Evolutionary conservation across 441 rosid genomes (phyloP).

Genomic region (Pelargonium fulgidum): DNA sequence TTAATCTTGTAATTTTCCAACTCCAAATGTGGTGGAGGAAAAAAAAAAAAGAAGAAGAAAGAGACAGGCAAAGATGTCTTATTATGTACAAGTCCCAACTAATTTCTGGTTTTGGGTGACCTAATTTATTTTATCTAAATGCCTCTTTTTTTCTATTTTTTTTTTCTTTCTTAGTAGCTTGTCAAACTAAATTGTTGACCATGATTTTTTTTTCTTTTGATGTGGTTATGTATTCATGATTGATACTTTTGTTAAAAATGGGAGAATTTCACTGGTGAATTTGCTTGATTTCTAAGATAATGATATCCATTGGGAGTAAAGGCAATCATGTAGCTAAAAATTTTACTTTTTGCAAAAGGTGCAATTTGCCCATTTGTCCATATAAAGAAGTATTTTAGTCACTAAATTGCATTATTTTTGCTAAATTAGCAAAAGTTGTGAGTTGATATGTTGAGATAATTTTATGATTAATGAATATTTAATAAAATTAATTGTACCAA

Average conservation of each 20-base stretch:
- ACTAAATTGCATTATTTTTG: background rate
- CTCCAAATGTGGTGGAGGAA: background rate
- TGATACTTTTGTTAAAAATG: background rate
- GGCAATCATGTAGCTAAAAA: too few species aligned
- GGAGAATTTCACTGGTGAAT: background rate
- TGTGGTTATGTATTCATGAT: background rate
- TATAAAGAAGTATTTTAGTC: background rate
- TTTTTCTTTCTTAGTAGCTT: background rate
- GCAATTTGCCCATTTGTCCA: background rate
- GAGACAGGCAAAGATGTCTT: background rate
- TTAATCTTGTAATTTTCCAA: background rate
- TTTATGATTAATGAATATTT: too few species aligned
- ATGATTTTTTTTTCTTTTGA: too few species aligned
- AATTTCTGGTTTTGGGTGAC: constrained; percentile 2
- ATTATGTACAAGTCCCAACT: background rate
- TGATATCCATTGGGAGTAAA: too few species aligned
- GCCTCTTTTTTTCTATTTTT: background rate
- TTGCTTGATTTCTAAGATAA: background rate
- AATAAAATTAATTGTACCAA: too few species aligned
- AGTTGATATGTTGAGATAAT: too few species aligned
- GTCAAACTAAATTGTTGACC: background rate
- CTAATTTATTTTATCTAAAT: background rate
- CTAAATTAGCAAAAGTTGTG: background rate
- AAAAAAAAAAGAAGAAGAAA: background rate
- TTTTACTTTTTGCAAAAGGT: background rate